Base-by-base conservation (phyloP, 495 filamentous ascomycete species). In the Chaetomidium leptoderma region DNA sequence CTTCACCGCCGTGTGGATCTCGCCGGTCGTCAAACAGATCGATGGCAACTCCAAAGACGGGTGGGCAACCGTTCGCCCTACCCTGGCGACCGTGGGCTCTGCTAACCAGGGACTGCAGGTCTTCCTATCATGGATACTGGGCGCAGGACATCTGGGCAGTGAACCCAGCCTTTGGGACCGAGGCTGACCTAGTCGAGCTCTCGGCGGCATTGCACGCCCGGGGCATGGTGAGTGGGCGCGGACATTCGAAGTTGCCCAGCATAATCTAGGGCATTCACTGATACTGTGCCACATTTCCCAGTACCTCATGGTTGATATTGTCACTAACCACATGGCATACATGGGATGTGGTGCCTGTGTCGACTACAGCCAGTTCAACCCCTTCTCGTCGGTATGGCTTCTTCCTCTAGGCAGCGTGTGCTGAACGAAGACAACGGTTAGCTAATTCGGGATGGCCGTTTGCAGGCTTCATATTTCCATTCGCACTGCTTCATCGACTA, bases 1-100 rank as follows among this genome's bases (percentile, higher is more conserved):
- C 16, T 92, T 92, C 61, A 86, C 86, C 37, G 87, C 88, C 23
- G 83, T 92, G 45, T 92, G 89, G 89, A 93, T 92, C 52, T 87
- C 86, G 0, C 90, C 88, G 0, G 75, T 92, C 13, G 87, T 86
- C 17, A 70, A 75, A 37, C 81, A 90, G 55, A 63, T 90, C 16
- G 66, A 76, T 4, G 71, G 74, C 3, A 69, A 74, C 11, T 81
- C 78, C 11, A 52, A 63, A 0, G 78, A 85, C 55, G 83, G 84
- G 79, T 81, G 50, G 58, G 70, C 60, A 10, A 23, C 30, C 19
- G 14, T 19, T 32, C 3, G 14, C 19, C 9, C 10, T 47, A 13
- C 23, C 23, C 11, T n/a, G 21, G 23, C 8, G 11, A 13, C 14
- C 19, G 14, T 8, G 21, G 0, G 26, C 21, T 16, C 21, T 53